Base-by-base conservation (phyloP, 768 basidiomycete genomes). In the Leucocoprinus sp. region DNA sequence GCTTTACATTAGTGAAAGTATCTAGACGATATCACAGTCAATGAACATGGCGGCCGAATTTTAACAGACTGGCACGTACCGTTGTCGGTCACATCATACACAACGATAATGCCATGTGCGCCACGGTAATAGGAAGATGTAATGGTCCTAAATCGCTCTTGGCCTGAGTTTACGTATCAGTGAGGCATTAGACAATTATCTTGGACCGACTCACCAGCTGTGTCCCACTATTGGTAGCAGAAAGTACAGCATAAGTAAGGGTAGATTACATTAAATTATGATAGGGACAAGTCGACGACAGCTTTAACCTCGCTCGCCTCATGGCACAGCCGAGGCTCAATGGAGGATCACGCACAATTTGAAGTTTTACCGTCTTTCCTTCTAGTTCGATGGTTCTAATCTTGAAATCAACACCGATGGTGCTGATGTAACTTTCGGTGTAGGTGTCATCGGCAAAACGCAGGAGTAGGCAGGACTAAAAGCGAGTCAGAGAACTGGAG, bases 71-170 rank as follows among this genome's bases (percentile, higher is more conserved):
- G 31, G 24, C 18, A 54, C 69, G 37, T 50, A 85, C 86, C 90
- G 58, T 88, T 90, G 69, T 97, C 93, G 34, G 93, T 95, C 43
- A 97, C 93, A 62, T 92, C 89, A 70, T 97, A 98, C n/a, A 98
- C 93, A 40, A 98, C 86, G 58, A 98, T 87, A 62, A 98, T 98
- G 52, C 96, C 96, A 61, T 95, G 92, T 38, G 96, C 96, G 33
- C 96, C 96, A 49, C 96, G 81, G 72, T 99, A 99, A 75, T 99
- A 99, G n/a, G 93, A 91, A 2, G 93, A 92, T 5, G 96, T 98
- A 64, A 99, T 99, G 11, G 96, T 98, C 51, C 96, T 80, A 84
- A 97, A 97, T 23, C 93, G 82, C 66, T 99, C 96, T 65, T 99
- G 96, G 29, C 96, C 88, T 89, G 50, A 29, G 45, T 21, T 28